These are phyloP conservation scores for Hyaloperonospora brassicae DNA, from an alignment of 352 stramenopile species.

Conservation along the genomic window DNA sequence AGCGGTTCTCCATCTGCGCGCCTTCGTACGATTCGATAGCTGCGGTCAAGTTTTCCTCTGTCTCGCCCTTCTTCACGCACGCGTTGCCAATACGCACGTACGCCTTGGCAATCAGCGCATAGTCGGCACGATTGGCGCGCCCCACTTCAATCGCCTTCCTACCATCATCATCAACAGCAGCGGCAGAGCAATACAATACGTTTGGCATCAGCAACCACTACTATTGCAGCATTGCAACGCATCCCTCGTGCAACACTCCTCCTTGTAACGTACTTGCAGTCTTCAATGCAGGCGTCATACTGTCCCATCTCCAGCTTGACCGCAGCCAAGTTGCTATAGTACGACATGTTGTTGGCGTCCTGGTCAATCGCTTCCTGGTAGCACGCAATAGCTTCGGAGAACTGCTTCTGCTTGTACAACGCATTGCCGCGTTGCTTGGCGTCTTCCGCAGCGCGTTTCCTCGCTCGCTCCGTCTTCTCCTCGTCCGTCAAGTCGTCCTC, in stretches of 20 bases:
- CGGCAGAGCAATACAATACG: slow-evolving; percentile 45
- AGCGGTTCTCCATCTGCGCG: slow-evolving; percentile 82
- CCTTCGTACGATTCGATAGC: slow-evolving; percentile 86
- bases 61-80: slow-evolving; percentile 91
- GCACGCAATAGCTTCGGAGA: slow-evolving; percentile 87
- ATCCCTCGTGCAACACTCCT: slow-evolving; percentile 1
- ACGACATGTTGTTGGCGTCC: slow-evolving; percentile 95
- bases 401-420: slow-evolving; percentile 97
- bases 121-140: slow-evolving; percentile 91
- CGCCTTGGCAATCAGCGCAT: slow-evolving; percentile 93
- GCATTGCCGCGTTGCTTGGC: slow-evolving; percentile 94
- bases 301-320: slow-evolving; percentile 96
- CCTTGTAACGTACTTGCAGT: slow-evolving; percentile 71
- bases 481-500: slow-evolving; percentile 85
- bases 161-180: slow-evolving; percentile 36
- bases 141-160: slow-evolving; percentile 93
- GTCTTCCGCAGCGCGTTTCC: slow-evolving; percentile 71
- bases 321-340: slow-evolving; percentile 95
- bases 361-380: slow-evolving; percentile 96
- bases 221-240: slow-evolving; percentile 2
- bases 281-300: slow-evolving; percentile 89
- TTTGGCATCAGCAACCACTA: background rate
- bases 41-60: slow-evolving; percentile 73
- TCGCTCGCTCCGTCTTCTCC: slow-evolving; percentile 50
- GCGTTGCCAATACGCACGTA: slow-evolving; percentile 95